Evolutionary conservation across 108 stramenopile species (phyloP).

Genomic region (Fragilariopsis cylindrus): DNA sequence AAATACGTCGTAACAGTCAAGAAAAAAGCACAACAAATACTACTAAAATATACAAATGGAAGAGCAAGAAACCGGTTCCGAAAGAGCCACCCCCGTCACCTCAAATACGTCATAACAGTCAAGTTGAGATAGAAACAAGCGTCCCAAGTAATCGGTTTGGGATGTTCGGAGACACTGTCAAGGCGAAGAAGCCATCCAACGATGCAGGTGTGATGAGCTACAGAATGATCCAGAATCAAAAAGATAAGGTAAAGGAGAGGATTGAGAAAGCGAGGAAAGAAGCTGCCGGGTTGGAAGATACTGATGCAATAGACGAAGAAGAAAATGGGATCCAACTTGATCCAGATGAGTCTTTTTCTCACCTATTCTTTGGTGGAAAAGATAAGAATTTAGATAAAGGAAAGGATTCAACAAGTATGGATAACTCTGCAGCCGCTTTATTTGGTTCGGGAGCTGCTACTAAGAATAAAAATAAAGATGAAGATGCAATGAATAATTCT

Average conservation of each 20-base stretch:
- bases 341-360: no score
- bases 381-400: not conserved
- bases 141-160: conserved; percentile 18
- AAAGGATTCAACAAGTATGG: conserved; percentile 12
- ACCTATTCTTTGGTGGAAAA: conserved; percentile 9
- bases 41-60: not conserved
- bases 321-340: not conserved
- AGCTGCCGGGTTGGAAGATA: not conserved
- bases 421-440: conserved; percentile 33
- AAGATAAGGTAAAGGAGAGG: conserved; percentile 27
- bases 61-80: not conserved
- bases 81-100: not conserved
- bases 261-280: conserved; percentile 25
- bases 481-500: conserved; percentile 21
- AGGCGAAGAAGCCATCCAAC: conserved; percentile 25
- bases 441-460: conserved; percentile 20
- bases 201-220: conserved; percentile 30
- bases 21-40: not conserved
- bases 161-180: conserved; percentile 33
- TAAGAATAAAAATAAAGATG: not conserved
- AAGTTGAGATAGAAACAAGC: conserved; percentile 28
- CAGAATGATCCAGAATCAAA: conserved; percentile 32
- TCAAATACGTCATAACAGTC: not conserved
- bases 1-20: not conserved
- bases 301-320: conserved; percentile 13